These are phyloP conservation scores for Colletotrichum tropicicola DNA, from an alignment of 2,329 filamentous ascomycete species.

Conservation along the genomic window DNA sequence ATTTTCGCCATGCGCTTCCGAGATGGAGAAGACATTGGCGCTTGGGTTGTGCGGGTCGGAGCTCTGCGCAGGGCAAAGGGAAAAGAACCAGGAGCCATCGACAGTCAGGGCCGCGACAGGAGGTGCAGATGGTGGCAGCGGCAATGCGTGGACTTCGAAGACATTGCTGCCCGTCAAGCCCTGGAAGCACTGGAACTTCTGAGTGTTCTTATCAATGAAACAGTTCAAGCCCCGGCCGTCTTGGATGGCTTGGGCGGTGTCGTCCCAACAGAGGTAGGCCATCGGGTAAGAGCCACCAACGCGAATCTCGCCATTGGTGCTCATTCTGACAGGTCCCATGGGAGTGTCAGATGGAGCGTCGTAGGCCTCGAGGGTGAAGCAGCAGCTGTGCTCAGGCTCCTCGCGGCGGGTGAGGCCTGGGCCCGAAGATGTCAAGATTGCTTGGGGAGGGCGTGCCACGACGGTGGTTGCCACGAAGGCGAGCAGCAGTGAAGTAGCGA, in stretches of 20 bases:
- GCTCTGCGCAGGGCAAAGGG: background rate
- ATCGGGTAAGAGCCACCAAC: background rate
- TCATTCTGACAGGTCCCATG: background rate
- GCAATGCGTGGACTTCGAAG: background rate
- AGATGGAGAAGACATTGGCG: too few species aligned
- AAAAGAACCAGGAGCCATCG: background rate
- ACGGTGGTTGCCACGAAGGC: background rate
- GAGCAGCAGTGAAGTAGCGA: background rate
- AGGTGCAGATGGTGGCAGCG: background rate
- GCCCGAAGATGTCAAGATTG: background rate
- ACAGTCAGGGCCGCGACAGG: background rate
- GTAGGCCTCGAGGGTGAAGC: background rate
- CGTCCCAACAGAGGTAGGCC: background rate
- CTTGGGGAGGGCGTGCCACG: background rate
- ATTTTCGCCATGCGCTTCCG: background rate
- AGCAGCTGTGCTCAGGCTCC: background rate
- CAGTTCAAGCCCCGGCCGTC: background rate
- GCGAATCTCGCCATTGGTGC: conserved; percentile 3
- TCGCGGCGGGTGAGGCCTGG: background rate
- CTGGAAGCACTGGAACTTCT: conserved; percentile 2
- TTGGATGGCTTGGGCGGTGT: background rate
- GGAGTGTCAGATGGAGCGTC: background rate
- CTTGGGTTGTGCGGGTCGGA: too few species aligned
- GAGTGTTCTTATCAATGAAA: background rate
- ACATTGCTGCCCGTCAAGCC: background rate